Evolutionary conservation across 495 filamentous ascomycete genomes (phyloP).

Genomic region (Elasticomyces elasticus): DNA sequence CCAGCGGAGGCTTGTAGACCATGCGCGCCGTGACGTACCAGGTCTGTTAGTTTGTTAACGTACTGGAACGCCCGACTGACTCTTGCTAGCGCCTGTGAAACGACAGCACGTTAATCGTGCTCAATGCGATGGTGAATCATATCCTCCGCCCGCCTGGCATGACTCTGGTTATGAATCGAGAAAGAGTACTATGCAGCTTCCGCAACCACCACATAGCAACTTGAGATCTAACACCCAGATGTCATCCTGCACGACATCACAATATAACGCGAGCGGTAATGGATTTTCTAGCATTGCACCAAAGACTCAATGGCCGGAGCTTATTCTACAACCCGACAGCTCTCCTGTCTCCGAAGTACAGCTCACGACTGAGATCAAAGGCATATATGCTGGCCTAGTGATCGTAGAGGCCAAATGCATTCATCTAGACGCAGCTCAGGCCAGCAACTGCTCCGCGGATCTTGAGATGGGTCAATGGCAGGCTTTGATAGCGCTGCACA

Average conservation of each 20-base stretch:
- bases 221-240: background rate
- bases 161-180: background rate
- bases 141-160: background rate
- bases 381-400: slow-evolving; percentile 64
- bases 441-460: slow-evolving; percentile 23
- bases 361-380: slow-evolving; percentile 56
- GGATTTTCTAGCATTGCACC: background rate
- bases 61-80: background rate
- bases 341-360: slow-evolving; percentile 66
- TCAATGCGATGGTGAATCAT: background rate
- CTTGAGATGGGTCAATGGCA: slow-evolving; percentile 61
- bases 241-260: background rate
- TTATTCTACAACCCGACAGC: slow-evolving; percentile 47
- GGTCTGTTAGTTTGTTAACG: background rate
- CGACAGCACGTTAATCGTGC: background rate
- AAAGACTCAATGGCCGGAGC: slow-evolving; percentile 8
- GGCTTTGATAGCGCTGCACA: slow-evolving; percentile 59
- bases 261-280: background rate
- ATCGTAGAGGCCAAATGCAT: slow-evolving; percentile 76
- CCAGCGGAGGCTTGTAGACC: background rate
- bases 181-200: background rate
- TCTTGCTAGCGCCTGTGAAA: background rate
- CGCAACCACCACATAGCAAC: background rate
- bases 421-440: slow-evolving; percentile 50
- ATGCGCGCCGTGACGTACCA: background rate